Evolutionary conservation across 768 basidiomycete genomes (phyloP).

Genomic region (Boletus tomentosulus): DNA sequence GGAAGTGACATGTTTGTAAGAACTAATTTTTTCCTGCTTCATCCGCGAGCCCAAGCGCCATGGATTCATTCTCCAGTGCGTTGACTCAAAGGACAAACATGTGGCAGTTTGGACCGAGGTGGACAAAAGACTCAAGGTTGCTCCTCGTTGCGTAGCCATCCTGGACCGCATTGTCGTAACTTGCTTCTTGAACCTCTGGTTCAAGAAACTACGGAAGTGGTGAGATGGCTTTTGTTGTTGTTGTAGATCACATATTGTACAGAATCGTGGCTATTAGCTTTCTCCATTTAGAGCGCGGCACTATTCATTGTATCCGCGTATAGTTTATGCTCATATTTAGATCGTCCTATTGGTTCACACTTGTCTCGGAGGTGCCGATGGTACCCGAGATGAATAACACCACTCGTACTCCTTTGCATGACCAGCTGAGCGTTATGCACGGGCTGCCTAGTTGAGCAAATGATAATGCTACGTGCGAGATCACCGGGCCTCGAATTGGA

Average conservation of each 20-base stretch:
- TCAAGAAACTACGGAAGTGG: conserved; percentile 42
- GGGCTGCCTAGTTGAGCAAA: neutral
- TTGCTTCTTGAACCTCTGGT: conserved; percentile 51
- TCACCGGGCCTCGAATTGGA: conserved; percentile 33
- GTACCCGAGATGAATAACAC: neutral
- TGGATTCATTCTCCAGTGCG: conserved; percentile 34
- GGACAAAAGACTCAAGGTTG: conserved; percentile 37
- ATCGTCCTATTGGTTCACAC: neutral
- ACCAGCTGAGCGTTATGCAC: too few species aligned
- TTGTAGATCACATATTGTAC: neutral
- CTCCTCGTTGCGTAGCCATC: conserved; percentile 35
- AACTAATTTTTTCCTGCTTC: neutral
- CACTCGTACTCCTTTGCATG: too few species aligned
- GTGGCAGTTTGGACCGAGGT: conserved; percentile 46
- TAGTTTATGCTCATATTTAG: conserved; percentile 21
- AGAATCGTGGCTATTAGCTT: neutral
- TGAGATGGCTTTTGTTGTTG: conserved; percentile 17
- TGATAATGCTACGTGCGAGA: neutral
- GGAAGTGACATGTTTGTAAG: conserved; percentile 45
- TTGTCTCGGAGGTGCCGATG: too few species aligned
- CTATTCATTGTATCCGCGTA: conserved; percentile 14
- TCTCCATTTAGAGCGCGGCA: neutral
- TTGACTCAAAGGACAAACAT: conserved; percentile 44
- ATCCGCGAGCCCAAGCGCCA: neutral
- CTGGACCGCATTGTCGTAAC: conserved; percentile 53